Base-by-base conservation (phyloP, 176 grass and related monocot genomes). In the Eleusine coracana region DNA sequence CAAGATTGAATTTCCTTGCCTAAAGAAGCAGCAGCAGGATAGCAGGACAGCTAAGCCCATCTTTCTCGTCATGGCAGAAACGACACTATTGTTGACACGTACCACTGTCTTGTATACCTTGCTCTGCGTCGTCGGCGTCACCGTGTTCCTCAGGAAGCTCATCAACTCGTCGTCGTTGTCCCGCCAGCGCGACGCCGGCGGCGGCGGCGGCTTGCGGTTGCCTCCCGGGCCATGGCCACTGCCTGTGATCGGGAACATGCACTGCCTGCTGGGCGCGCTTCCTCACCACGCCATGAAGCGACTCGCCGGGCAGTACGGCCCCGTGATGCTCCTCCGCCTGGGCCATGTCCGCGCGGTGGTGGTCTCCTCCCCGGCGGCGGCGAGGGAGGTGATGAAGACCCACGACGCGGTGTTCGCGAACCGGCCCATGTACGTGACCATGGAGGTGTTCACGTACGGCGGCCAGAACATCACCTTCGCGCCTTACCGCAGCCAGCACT, bases 311-410 rank as follows among this genome's bases (percentile, higher is more conserved):
- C 46, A 9, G 60, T 79, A 78, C 11, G 84, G 87, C 65, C 86
- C 89, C 17, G 78, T 87, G 6, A 87, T 91, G 71, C 55, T 59
- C 7, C 55, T 59, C 55, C 55, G 55, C 1, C 55, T 95, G 0
- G 88, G 93, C 23, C 79, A 88, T 36, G 74, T 90, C 51, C 85
- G 39, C 4, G 80, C 82, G 41, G 55, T 95, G 23, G 74, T 95
- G 48, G 7, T 95, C 40, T 88, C 85, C 20, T 92, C 90, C 5
- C 34, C 90, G 13, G 85, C 86, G 31, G 87, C 80, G 29, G 85
- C 88, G 5, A 70, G 66, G 55, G 86, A 96, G 83, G 82, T 90
- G 15, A 70, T 92, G 71, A 92, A 81, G 84, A 86, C 88, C 17
- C 93, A 90, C 31, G 88, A 90, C 66, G 66, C 76, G 40, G 68